These are phyloP conservation scores for Zygotorulaspora florentina DNA, from an alignment of 805 yeast species.

Conservation along the genomic window DNA sequence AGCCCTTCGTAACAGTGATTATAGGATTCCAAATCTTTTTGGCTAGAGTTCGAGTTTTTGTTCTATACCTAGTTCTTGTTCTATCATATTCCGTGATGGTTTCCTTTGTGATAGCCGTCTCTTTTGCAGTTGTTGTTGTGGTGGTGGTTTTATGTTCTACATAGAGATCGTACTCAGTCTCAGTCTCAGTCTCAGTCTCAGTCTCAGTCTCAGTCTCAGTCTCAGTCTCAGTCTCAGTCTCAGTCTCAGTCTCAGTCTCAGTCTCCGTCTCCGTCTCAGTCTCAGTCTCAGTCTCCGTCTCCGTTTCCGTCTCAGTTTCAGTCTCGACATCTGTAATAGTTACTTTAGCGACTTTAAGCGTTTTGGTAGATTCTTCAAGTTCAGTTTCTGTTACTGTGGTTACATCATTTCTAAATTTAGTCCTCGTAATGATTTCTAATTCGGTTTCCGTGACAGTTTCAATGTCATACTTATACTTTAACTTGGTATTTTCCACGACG, in stretches of 20 bases:
- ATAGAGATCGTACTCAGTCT: too few species aligned
- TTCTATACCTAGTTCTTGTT: slow-evolving; percentile 5
- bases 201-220: slow-evolving; percentile 26
- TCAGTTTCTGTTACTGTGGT: slow-evolving; percentile 27
- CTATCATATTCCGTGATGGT: slow-evolving; percentile 4
- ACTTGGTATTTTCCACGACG: slow-evolving; percentile 18
- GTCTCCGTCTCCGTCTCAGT: slow-evolving; percentile 13
- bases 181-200: slow-evolving; percentile 20
- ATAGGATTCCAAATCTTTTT: slow-evolving; percentile 10
- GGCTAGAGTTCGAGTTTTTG: slow-evolving; percentile 2
- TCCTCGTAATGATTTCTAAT: slow-evolving; percentile 17
- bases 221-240: slow-evolving; percentile 14
- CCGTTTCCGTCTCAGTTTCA: slow-evolving; percentile 20
- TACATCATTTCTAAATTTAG: slow-evolving; percentile 18
- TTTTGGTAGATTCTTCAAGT: slow-evolving; percentile 18
- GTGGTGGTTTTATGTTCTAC: slow-evolving; percentile 10
- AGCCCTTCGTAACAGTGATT: slow-evolving; percentile 3
- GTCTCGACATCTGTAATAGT: slow-evolving; percentile 24
- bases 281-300: slow-evolving; percentile 20
- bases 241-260: slow-evolving; percentile 15
- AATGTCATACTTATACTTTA: slow-evolving; percentile 29
- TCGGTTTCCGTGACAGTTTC: slow-evolving; percentile 28
- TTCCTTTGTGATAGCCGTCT: too few species aligned
- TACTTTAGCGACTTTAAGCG: slow-evolving; percentile 21
- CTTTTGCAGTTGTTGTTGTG: background rate